phyloP scores from a whole-genome alignment of 306 rosid genomes.

The Lithocarpus polystachyus region DNA sequence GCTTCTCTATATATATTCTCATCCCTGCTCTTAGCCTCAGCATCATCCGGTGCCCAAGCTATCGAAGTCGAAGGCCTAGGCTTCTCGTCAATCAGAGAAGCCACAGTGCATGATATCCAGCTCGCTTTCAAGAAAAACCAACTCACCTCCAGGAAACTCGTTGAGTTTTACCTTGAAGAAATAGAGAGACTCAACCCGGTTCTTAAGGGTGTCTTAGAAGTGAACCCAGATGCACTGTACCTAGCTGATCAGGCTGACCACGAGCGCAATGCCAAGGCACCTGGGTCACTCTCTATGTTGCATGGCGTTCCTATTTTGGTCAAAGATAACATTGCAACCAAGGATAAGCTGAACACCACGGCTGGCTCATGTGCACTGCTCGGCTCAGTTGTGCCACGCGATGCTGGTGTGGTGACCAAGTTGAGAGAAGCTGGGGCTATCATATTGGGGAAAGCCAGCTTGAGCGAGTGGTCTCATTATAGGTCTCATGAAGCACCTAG shows the following conservation, averaged over 20 bases:
- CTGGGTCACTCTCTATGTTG: conserved; percentile 11
- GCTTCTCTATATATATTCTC: conserved; percentile 9
- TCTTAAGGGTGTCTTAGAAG: not conserved
- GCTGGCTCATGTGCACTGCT: too few relatives aligned
- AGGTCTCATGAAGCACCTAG: conserved; percentile 26
- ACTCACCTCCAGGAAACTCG: conserved; percentile 40
- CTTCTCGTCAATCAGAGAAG: conserved; percentile 30
- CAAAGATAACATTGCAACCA: conserved; percentile 39
- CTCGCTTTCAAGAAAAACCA: conserved; percentile 16
- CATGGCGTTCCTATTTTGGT: conserved; percentile 60
- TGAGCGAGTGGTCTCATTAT: conserved; percentile 44
- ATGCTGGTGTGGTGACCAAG: conserved; percentile 45
- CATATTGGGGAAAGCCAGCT: conserved; percentile 55
- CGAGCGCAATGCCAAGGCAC: conserved; percentile 25
- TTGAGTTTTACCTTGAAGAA: conserved; percentile 37
- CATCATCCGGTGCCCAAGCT: not conserved
- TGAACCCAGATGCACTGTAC: conserved; percentile 42
- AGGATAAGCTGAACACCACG: too few relatives aligned
- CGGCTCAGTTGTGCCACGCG: conserved; percentile 17
- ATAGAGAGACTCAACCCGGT: conserved; percentile 37
- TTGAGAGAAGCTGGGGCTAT: conserved; percentile 51
- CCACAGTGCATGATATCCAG: conserved; percentile 39
- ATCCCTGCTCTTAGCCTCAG: not conserved
- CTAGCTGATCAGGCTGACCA: conserved; percentile 48
- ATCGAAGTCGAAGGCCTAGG: not conserved